These are phyloP conservation scores for Boletus subparvulus DNA, from an alignment of 768 basidiomycete species.

Conservation along the genomic window DNA sequence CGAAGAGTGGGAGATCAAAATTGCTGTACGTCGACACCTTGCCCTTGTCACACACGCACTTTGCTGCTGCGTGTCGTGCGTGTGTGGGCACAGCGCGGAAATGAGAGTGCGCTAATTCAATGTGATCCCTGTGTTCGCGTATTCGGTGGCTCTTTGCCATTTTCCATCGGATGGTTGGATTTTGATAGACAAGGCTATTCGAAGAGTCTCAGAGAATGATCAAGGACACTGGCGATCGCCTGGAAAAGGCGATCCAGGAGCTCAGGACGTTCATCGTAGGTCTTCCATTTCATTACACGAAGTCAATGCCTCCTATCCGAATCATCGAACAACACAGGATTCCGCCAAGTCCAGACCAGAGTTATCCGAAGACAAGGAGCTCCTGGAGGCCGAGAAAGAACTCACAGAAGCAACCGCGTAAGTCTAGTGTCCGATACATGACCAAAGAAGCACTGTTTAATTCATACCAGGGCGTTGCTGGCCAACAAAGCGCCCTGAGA, in stretches of 20 bases:
- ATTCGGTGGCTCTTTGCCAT: slow-evolving; percentile 16
- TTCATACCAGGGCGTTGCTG: slow-evolving; percentile 21
- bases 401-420: slow-evolving; percentile 53
- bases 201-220: slow-evolving; percentile 86
- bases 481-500: slow-evolving; percentile 19
- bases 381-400: slow-evolving; percentile 57
- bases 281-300: slow-evolving; percentile 28
- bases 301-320: slow-evolving; percentile 13
- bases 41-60: slow-evolving; percentile 1
- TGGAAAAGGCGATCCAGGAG: slow-evolving; percentile 62
- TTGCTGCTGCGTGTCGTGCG: slow-evolving; percentile 18
- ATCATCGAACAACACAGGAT: slow-evolving; percentile 22
- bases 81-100: slow-evolving; percentile 27
- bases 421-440: slow-evolving; percentile 12
- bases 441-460: slow-evolving; percentile 5
- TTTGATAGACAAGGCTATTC: slow-evolving; percentile 55
- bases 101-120: slow-evolving; percentile 27
- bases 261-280: slow-evolving; percentile 68
- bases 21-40: slow-evolving; percentile 50
- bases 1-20: slow-evolving; percentile 78
- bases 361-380: slow-evolving; percentile 37
- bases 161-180: slow-evolving; percentile 3
- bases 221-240: slow-evolving; percentile 56
- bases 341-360: slow-evolving; percentile 28
- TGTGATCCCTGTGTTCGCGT: slow-evolving; percentile 8